phyloP scores from a whole-genome alignment of 805 yeast species.

The Suhomyces tanzawaensis region DNA sequence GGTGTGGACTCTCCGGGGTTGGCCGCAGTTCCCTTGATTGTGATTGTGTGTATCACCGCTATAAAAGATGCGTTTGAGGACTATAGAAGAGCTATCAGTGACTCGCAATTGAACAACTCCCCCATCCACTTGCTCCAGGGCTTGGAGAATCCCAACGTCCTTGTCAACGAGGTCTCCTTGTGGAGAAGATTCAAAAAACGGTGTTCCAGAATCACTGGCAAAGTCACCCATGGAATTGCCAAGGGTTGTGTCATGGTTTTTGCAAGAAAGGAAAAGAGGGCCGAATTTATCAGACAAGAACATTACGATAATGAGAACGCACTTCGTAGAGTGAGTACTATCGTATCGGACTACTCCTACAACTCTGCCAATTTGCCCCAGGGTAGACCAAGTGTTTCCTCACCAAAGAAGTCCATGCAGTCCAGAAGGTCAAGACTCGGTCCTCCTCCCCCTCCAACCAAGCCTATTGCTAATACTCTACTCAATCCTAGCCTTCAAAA shows the following conservation, averaged over 20 bases:
- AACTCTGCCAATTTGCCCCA: conserved; percentile 7
- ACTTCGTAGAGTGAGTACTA: conserved; percentile 37
- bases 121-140: conserved; percentile 57
- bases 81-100: conserved; percentile 61
- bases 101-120: conserved; percentile 66
- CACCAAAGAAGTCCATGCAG: conserved; percentile 5
- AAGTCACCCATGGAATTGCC: conserved; percentile 17
- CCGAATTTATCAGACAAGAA: conserved; percentile 24
- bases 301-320: conserved; percentile 23
- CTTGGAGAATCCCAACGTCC: conserved; percentile 56
- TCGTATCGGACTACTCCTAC: conserved; percentile 31
- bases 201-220: conserved; percentile 34
- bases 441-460: conserved; percentile 4
- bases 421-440: neutral
- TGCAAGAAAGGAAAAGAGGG: conserved; percentile 23
- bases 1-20: conserved; percentile 73
- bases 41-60: conserved; percentile 72
- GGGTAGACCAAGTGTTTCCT: conserved; percentile 12
- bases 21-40: conserved; percentile 79
- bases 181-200: conserved; percentile 73
- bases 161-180: conserved; percentile 48
- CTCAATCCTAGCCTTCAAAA: conserved; percentile 20
- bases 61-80: conserved; percentile 78
- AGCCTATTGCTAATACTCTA: conserved; percentile 17
- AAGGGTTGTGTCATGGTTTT: conserved; percentile 23